phyloP scores from a whole-genome alignment of 2,329 filamentous ascomycete species.

The Monosporascus sp. region DNA sequence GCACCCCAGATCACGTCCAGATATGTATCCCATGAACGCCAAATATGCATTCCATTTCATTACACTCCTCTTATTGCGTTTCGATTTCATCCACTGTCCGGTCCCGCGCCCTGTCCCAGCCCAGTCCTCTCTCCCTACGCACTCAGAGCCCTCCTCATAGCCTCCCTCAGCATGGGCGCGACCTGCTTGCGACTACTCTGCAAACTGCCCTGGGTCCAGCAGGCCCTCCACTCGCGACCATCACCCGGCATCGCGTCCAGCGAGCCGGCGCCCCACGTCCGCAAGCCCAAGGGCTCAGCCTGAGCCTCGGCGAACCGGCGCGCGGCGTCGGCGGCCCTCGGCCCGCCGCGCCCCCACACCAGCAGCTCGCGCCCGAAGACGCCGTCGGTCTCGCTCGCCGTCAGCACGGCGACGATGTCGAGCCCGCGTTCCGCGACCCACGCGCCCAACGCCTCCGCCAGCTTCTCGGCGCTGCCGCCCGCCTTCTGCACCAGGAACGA shows the following conservation, averaged over 20 bases:
- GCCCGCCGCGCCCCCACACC: slow-evolving; percentile 54
- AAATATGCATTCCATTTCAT: no score
- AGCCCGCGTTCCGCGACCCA: slow-evolving; percentile 55
- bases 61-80: no score
- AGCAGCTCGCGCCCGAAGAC: slow-evolving; percentile 62
- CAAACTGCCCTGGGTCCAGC: slow-evolving; percentile 63
- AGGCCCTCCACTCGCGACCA: slow-evolving; percentile 42
- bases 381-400: slow-evolving; percentile 50
- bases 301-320: slow-evolving; percentile 47
- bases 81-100: background rate
- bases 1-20: no score
- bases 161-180: slow-evolving; percentile 58
- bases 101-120: background rate
- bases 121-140: background rate
- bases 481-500: slow-evolving; percentile 53
- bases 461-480: slow-evolving; percentile 32
- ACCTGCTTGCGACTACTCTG: slow-evolving; percentile 64
- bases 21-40: no score
- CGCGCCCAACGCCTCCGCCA: slow-evolving; percentile 42
- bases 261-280: slow-evolving; percentile 44
- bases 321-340: slow-evolving; percentile 42
- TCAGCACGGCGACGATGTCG: slow-evolving; percentile 66
- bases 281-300: slow-evolving; percentile 48
- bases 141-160: slow-evolving; percentile 31
- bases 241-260: slow-evolving; percentile 31